Percentiles rank a stretch among this genome's conserved stretches.
phyloP scores from a whole-genome alignment of 2,329 filamentous ascomycete species.

The Leptographium radiaticola region DNA sequence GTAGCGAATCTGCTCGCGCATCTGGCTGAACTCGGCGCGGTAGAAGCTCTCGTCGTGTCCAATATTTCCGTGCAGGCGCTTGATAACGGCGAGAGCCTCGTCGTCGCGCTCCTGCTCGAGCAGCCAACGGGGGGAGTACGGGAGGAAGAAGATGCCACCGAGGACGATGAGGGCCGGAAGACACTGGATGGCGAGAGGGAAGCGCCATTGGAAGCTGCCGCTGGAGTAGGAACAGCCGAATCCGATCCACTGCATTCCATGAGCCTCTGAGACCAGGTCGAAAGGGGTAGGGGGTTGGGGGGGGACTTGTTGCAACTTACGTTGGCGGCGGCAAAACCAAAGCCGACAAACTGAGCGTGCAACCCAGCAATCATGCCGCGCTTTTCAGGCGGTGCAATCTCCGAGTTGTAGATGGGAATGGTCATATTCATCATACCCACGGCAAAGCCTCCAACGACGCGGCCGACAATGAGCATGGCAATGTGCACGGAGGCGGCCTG shows the following conservation, averaged over 20 bases:
- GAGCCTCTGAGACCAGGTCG: too few relatives aligned
- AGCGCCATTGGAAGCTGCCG: slow-evolving; percentile 25
- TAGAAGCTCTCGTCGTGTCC: too few relatives aligned
- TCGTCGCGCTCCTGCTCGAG: slow-evolving; percentile 15
- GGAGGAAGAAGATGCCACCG: not conserved
- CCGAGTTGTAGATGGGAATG: slow-evolving; percentile 14
- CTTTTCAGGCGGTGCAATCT: slow-evolving; percentile 21
- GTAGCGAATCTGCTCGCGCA: not conserved
- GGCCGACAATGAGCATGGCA: slow-evolving; percentile 12
- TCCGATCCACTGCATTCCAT: slow-evolving; percentile 17
- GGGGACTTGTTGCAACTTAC: too few relatives aligned
- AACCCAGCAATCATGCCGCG: slow-evolving; percentile 19
- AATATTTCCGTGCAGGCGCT: slow-evolving; percentile 1
- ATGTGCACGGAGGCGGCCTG: slow-evolving; percentile 9
- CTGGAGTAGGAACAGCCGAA: slow-evolving; percentile 22
- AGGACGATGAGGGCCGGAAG: slow-evolving; percentile 24
- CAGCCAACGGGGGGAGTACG: slow-evolving; percentile 6
- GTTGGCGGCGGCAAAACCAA: not conserved
- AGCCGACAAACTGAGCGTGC: not conserved
- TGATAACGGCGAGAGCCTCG: slow-evolving; percentile 23
- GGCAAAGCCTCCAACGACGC: slow-evolving; percentile 28
- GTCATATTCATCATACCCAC: slow-evolving; percentile 18
- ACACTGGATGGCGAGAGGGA: slow-evolving; percentile 28
- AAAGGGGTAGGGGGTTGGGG: too few relatives aligned
- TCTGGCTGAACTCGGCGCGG: slow-evolving; percentile 7